Conservation (phyloP, 495 filamentous ascomycete species). For the Coniosporium apollinis region DNA sequence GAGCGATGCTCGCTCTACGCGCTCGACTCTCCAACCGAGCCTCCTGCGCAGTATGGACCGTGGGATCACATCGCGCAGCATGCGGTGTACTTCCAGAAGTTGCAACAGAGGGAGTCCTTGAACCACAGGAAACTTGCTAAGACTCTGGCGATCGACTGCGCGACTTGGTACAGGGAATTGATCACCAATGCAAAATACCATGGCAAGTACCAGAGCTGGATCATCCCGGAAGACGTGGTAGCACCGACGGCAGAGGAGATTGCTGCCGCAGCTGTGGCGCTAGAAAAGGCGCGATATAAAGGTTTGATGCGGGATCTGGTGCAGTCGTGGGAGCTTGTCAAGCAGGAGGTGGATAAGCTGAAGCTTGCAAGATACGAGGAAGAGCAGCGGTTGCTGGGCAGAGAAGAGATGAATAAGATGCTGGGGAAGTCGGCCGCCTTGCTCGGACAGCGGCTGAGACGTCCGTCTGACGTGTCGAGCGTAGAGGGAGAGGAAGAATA, state of each 20-base stretch:
- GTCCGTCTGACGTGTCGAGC: constrained; percentile 15
- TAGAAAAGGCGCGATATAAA: constrained; percentile 13
- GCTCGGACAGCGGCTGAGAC: constrained; percentile 30
- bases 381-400: constrained; percentile 64
- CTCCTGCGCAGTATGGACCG: constrained; percentile 63
- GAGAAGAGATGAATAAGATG: constrained; percentile 66
- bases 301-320: constrained; percentile 50
- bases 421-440: constrained; percentile 52
- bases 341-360: constrained; percentile 51
- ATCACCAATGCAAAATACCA: too few relatives aligned
- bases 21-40: constrained; percentile 59
- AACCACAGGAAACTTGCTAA: constrained; percentile 55
- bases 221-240: too few relatives aligned
- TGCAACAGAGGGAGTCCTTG: constrained; percentile 60
- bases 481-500: constrained; percentile 22
- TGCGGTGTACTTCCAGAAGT: constrained; percentile 58
- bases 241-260: constrained; percentile 55
- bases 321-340: constrained; percentile 66
- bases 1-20: constrained; percentile 57
- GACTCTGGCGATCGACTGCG: constrained; percentile 33
- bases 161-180: too few relatives aligned
- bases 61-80: constrained; percentile 71
- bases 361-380: constrained; percentile 67
- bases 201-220: too few relatives aligned
- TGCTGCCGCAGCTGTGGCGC: constrained; percentile 31